Base-by-base conservation (phyloP, 371 early-diverging fungal genomes). In the Circinella minor region DNA sequence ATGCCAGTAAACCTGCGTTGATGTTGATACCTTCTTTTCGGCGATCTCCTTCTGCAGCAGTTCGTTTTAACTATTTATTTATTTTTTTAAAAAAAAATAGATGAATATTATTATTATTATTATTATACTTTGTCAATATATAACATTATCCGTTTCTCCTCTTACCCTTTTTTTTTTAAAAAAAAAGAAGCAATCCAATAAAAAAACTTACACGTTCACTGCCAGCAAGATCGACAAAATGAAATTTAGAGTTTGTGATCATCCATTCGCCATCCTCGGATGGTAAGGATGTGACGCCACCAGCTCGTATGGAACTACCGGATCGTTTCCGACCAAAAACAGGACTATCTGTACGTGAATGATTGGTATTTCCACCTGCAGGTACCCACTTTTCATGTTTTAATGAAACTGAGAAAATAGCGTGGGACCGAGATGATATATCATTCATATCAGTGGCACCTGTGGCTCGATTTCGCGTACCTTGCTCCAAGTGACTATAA, bases 191-290 rank as follows among this genome's bases (percentile, higher is more conserved):
- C 11, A 27, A 10, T 57, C 13, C 36, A 17, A 8, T 11, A 55
- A 1, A n/a, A n/a, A 55, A 17, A 55, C 36, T 71, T 84, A 89
- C 87, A 60, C 99, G 90, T 79, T 99, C 99, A 55, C 96, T 95
- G 20, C 99, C 99, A 43, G 99, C 99, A 74, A 99, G 82, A 88
- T 99, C 99, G 49, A 99, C 99, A 88, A 99, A 99, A 78, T 98
- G 95, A 74, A 99, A 96, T 82, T 99, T 99, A 54, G 95, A 93
- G 17, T 84, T 86, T 43, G 93, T 79, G 18, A 83, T 74, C 27
- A 90, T 69, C 79, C 86, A 84, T 63, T 89, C 86, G 20, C 69
- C 73, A 34, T 73, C 69, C 5, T 66, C 67, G 14, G 57, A 48
- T 27, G 27, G 27, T 55, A 46, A 49, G 38, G 70, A 6, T 34